Base-by-base conservation (phyloP, 2,329 filamentous ascomycete species). In the Ophiobolus disseminans region DNA sequence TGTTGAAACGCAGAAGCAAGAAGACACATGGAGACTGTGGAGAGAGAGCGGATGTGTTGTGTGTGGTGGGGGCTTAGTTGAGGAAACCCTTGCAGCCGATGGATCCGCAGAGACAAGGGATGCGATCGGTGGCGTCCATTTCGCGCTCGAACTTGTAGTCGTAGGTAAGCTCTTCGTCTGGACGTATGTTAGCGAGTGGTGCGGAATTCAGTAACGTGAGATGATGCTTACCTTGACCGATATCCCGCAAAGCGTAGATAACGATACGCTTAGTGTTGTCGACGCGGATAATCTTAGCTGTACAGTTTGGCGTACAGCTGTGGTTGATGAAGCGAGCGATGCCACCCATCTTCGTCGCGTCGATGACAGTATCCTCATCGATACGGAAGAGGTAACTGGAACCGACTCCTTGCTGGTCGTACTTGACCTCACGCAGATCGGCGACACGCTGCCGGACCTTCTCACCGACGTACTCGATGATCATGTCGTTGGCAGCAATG, bases 81-180 rank as follows among this genome's bases (percentile, higher is more conserved):
- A 99, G 90, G 80, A 97, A 99, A 57, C 94, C 94, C 81, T 99
- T 99, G 80, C 94, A 99, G 38, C 91, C 91, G 22, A 92, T 86
- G 34, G 93, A 97, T 51, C 94, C 94, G 75, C 94, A 99, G 40
- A 99, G 86, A 79, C 94, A 99, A 40, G 94, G 94, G 65, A 99
- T 97, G 57, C 94, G 90, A 74, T 99, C 94, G 56, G 91, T 85
- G 62, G 91, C 95, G 67, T 91, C 91, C 68, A 95, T 90, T 76
- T 99, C 94, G 65, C 94, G 89, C 79, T 99, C 94, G 74, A 99
- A 99, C 76, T 99, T 99, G 83, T 99, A 99, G 79, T 99, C 94
- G 78, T 99, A 99, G 2, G 94, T 99, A 73, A 99, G 86, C 80
- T 99, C 94, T 77, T 99, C 94, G 73, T 97, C 94, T 99, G 69